Base-by-base conservation (phyloP, 352 stramenopile species). In the Elongisporangium senticosum region DNA sequence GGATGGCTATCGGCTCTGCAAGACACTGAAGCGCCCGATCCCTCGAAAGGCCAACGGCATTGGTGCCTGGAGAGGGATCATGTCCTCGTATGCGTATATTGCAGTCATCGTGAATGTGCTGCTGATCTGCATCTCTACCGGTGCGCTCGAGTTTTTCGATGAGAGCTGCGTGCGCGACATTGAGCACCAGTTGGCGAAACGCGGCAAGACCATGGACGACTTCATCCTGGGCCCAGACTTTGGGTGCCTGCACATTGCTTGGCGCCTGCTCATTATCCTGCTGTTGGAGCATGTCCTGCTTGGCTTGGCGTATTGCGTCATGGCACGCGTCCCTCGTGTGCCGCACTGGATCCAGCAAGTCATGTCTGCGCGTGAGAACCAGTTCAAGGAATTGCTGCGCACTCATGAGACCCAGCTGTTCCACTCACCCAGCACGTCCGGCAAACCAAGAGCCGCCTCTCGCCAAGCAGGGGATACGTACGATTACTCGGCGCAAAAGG, bases 101-200 rank as follows among this genome's bases (percentile, higher is more conserved):
- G 74, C 76, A 0, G 81, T 90, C 40, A 77, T 89, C 28, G 81
- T 89, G 15, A 89, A 89, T 22, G 77, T 89, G 15, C 55, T 87
- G 22, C 54, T 90, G 11, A 80, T 90, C 33, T 90, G 75, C 52
- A 86, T 90, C 37, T 90, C 81, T 3, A 90, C 81, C 3, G 81
- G 81, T 1, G 68, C 75, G 24, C 61, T 88, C 8, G 78, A 90
- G 61, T 90, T 90, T 58, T 90, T 88, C 51, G 67, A 81, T 52
- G 66, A 73, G 15, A 68, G 60, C 28, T 90, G 81, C 22, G 68
- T 87, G 26, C 64, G 55, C 2, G 77, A 89, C 19, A 87, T 87
- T 55, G 11, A 68, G 21, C 58, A 80, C 53, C 71, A 89, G 37
- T 63, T 87, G 22, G 71, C 80, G 23, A 85, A 83, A 50, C 68